A percentile compares a stretch with the other conserved stretches of the same genome.
phyloP scores from a whole-genome alignment of 805 yeast genomes.

The Kregervanrija fluxuum region DNA sequence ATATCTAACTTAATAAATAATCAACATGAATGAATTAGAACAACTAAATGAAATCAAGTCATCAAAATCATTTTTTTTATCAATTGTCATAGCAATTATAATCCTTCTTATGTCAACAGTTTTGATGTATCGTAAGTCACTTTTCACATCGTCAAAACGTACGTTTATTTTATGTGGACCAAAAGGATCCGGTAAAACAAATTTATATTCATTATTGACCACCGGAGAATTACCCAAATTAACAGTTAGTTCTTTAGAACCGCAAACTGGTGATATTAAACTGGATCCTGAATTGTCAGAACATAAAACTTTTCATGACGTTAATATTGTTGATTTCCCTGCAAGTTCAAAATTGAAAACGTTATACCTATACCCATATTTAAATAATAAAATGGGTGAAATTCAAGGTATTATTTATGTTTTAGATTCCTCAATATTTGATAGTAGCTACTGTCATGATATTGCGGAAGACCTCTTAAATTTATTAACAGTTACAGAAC shows the following conservation, averaged over 20 bases:
- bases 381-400: conserved; percentile 34
- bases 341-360: conserved; percentile 76
- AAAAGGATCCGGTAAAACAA: conserved; percentile 19
- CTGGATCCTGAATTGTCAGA: conserved; percentile 26
- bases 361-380: conserved; percentile 41
- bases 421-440: conserved; percentile 64
- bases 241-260: conserved; percentile 47
- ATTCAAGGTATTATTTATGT: conserved; percentile 67
- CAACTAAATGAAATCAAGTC: too few relatives aligned
- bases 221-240: conserved; percentile 13
- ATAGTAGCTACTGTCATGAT: conserved; percentile 38
- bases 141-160: conserved; percentile 9
- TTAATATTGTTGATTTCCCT: conserved; percentile 71
- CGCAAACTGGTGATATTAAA: conserved; percentile 31
- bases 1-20: too few relatives aligned
- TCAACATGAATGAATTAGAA: too few relatives aligned
- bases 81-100: conserved; percentile 8
- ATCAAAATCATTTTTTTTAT: not conserved
- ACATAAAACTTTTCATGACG: conserved; percentile 26
- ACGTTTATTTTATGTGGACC: conserved; percentile 18
- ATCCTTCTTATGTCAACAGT: conserved; percentile 7
- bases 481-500: conserved; percentile 56
- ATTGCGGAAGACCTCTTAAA: conserved; percentile 55
- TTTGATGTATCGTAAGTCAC: conserved; percentile 7
- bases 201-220: conserved; percentile 15